Base-by-base conservation (phyloP, 2,329 filamentous ascomycete genomes). In the Apiospora malaysiana region DNA sequence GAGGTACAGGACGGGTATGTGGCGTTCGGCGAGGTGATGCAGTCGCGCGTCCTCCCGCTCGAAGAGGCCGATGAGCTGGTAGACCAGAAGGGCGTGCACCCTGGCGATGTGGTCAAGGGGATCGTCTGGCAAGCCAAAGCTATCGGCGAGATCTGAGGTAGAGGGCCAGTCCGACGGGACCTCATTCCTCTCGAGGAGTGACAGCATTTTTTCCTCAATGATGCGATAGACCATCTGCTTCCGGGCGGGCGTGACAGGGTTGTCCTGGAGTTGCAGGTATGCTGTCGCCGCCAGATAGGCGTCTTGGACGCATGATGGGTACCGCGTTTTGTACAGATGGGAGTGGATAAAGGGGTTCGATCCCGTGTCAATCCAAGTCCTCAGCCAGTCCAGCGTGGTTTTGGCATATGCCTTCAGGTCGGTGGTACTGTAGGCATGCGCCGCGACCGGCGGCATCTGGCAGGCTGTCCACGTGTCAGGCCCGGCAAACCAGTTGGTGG, bases 341-440 rank as follows among this genome's bases (percentile, higher is more conserved):
- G 69, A 9, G 70, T 82, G 81, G 12, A 82, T 78, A 65, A 82
- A 79, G 0, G 79, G 75, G 43, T 75, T 79, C 68, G 72, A 70
- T 5, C 79, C 78, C 10, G 74, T 77, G 1, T 70, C 69, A 32
- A 74, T 72, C 80, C 80, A 82, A 2, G 66, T 63, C 27, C 43
- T 40, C 6, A 80, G 70, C 78, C 79, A 80, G 23, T 47, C 37
- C 71, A 74, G 69, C 43, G 78, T 37, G 1, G 63, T 56, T 16
- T 43, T 42, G 25, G 76, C 69, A 42, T 68, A 71, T 6, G 66
- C 66, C 27, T 71, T 72, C 56, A 78, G 10, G 6, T 25, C 59
- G 21, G 40, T 40, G 12, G 9, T 5, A 42, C 51, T 27, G 43
- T 46, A 42, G 10, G 63, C 42, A 25, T 63, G 49, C 43, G 23